phyloP scores from a whole-genome alignment of 768 basidiomycete species.

The Coprinopsis marcescibilis region DNA sequence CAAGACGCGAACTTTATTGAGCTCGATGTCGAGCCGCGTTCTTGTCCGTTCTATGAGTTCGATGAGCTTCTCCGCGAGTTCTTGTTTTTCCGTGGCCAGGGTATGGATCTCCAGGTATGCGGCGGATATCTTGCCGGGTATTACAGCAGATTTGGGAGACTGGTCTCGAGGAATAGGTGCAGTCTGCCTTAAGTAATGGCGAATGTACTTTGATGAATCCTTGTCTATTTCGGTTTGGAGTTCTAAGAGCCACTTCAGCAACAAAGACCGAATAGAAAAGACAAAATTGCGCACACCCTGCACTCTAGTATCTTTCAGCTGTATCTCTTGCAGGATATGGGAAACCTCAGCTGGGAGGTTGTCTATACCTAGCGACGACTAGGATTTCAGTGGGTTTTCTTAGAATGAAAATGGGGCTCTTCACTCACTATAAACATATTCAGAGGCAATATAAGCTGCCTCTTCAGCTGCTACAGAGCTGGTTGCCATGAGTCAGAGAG shows the following conservation, averaged over 20 bases:
- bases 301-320: slow-evolving; percentile 36
- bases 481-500: slow-evolving; percentile 9
- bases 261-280: background rate
- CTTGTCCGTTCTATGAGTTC: slow-evolving; percentile 44
- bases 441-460: slow-evolving; percentile 46
- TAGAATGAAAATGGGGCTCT: background rate
- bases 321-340: slow-evolving; percentile 49
- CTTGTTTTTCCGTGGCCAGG: slow-evolving; percentile 41
- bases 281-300: slow-evolving; percentile 32
- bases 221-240: slow-evolving; percentile 48
- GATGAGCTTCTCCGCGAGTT: slow-evolving; percentile 41
- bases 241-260: slow-evolving; percentile 24
- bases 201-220: slow-evolving; percentile 45
- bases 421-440: slow-evolving; percentile 49
- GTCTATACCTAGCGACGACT: slow-evolving; percentile 46
- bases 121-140: slow-evolving; percentile 39
- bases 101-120: slow-evolving; percentile 42
- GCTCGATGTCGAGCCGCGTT: slow-evolving; percentile 44
- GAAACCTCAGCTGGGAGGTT: slow-evolving; percentile 49
- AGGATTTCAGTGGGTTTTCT: background rate
- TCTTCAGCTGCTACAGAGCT: slow-evolving; percentile 39
- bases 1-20: slow-evolving; percentile 43
- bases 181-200: slow-evolving; percentile 36
- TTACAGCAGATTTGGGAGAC: slow-evolving; percentile 29
- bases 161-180: slow-evolving; percentile 28